A percentile compares a stretch with the other conserved stretches of the same genome.
Evolutionary conservation across 306 rosid species (phyloP).

Genomic region (Nissolia schottii): DNA sequence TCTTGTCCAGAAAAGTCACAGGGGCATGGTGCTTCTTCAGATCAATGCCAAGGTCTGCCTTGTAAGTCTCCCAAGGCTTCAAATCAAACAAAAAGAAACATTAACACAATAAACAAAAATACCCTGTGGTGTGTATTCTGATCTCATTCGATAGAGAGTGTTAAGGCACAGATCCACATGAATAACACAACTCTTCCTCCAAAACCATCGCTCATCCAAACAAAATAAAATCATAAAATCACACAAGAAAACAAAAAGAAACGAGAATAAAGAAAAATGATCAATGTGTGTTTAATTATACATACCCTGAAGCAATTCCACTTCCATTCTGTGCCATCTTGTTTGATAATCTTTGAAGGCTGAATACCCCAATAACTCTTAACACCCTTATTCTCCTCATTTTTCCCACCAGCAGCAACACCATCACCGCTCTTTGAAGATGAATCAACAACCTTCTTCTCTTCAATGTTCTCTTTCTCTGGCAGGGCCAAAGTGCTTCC

Average conservation of each 20-base stretch:
- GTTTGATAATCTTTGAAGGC: constrained; percentile 25
- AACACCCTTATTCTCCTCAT: constrained; percentile 26
- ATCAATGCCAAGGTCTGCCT: constrained; percentile 56
- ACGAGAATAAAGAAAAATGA: neutral
- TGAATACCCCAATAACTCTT: constrained; percentile 68
- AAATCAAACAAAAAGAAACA: neutral
- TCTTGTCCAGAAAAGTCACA: constrained; percentile 46
- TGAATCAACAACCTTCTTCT: neutral
- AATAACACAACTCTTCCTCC: too few species aligned
- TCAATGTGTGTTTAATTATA: neutral
- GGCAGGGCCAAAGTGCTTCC: constrained; percentile 23
- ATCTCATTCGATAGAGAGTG: too few species aligned
- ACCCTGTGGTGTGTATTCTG: too few species aligned
- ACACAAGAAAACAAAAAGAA: too few species aligned
- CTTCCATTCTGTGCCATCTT: constrained; percentile 68
- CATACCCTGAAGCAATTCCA: constrained; percentile 74
- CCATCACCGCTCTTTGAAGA: neutral
- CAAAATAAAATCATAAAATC: neutral
- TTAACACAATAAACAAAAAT: neutral
- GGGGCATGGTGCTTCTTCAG: constrained; percentile 66
- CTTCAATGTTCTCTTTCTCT: constrained; percentile 23
- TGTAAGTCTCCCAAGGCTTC: constrained; percentile 83
- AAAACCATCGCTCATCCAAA: neutral
- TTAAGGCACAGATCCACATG: too few species aligned
- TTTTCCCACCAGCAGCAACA: neutral